A percentile compares a stretch with the other conserved stretches of the same genome.
These are phyloP conservation scores for Mucor ambiguus DNA, from an alignment of 371 early-diverging fungal species.

Conservation along the genomic window DNA sequence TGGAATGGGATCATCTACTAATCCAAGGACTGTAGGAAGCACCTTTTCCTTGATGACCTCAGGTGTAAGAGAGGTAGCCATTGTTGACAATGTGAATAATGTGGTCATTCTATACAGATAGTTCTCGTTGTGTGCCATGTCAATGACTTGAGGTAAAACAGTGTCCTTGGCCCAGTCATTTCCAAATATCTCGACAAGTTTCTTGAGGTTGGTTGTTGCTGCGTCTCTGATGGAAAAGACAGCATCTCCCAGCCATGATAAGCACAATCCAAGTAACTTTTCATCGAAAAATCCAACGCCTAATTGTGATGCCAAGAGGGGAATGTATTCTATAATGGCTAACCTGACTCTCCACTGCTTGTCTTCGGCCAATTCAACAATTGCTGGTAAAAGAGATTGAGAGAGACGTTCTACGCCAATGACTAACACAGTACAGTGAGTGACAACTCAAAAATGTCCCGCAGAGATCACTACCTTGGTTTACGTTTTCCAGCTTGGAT, in stretches of 20 bases:
- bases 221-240: constrained; percentile 98
- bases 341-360: constrained; percentile 99
- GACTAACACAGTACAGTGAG: constrained; percentile 46
- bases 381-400: constrained; percentile 95
- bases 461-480: constrained; percentile 58
- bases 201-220: constrained; percentile 89
- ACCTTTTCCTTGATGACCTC: constrained; percentile 89
- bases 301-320: constrained; percentile 93
- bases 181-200: constrained; percentile 96
- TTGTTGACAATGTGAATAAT: constrained; percentile 91
- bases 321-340: constrained; percentile 98
- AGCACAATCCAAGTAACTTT: constrained; percentile 89
- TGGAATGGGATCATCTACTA: constrained; percentile 94
- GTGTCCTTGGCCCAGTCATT: constrained; percentile 93
- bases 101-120: constrained; percentile 97
- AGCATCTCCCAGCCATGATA: constrained; percentile 98
- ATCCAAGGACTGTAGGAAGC: constrained; percentile 80
- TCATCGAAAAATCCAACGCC: constrained; percentile 97
- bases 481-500: constrained; percentile 93
- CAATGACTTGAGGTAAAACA: constrained; percentile 92
- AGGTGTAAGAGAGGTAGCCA: constrained; percentile 84
- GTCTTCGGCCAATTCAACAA: constrained; percentile 97
- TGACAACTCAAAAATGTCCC: neutral
- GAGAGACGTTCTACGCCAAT: constrained; percentile 97
- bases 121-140: constrained; percentile 84